A percentile compares a stretch with the other conserved stretches of the same genome.
These are phyloP conservation scores for Pichia kudriavzevii DNA, from an alignment of 1,139 yeast species.

Conservation along the genomic window DNA sequence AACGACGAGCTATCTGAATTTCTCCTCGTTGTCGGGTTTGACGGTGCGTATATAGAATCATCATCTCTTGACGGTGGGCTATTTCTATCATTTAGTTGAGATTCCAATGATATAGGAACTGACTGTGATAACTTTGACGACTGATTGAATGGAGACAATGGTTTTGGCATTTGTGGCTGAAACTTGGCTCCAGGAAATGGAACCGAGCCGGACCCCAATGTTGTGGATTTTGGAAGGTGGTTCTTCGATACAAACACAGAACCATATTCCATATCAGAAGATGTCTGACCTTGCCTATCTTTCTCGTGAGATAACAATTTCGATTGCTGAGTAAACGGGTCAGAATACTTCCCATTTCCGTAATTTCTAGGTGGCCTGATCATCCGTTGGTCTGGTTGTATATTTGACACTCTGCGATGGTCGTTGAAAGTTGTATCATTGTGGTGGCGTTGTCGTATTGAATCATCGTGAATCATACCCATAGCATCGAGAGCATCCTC, in stretches of 20 bases:
- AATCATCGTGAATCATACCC: constrained; percentile 16
- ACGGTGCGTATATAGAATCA: constrained; percentile 25
- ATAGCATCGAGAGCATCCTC: constrained; percentile 26
- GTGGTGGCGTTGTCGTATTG: too few relatives aligned
- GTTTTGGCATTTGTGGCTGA: too few relatives aligned
- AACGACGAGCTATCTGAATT: constrained; percentile 65
- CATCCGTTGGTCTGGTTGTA: constrained; percentile 10
- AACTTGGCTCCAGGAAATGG: too few relatives aligned
- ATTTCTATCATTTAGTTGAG: constrained; percentile 2
- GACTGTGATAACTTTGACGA: constrained; percentile 14
- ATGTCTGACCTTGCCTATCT: constrained; percentile 6
- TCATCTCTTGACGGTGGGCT: constrained; percentile 3
- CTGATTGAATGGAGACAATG: too few relatives aligned
- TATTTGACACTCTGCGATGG: constrained; percentile 16
- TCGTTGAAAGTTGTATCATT: constrained; percentile 17
- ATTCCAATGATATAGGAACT: constrained; percentile 10
- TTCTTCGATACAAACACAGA: too few relatives aligned
- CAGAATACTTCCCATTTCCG: not conserved
- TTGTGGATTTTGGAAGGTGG: too few relatives aligned
- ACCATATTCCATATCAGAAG: constrained; percentile 5
- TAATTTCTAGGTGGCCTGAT: constrained; percentile 4
- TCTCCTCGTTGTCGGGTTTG: constrained; percentile 69
- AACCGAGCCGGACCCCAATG: too few relatives aligned
- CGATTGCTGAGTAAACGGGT: constrained; percentile 10
- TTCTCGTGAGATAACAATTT: constrained; percentile 4